These are phyloP conservation scores for Eragrostis curvula DNA, from an alignment of 176 grass and related monocot genomes.

Conservation along the genomic window DNA sequence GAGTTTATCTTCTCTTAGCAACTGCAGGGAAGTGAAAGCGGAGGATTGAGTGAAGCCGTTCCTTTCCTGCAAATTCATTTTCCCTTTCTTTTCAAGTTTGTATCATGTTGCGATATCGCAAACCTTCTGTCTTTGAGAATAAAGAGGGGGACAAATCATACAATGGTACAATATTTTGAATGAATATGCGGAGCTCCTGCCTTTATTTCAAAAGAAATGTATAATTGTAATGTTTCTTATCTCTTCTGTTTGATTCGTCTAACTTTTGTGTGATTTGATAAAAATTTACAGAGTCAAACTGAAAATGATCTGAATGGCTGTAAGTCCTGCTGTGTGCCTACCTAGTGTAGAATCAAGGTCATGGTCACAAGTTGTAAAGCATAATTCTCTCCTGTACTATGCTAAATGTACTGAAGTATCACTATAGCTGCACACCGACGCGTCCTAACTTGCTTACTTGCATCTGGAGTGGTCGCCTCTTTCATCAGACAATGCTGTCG, in stretches of 20 bases:
- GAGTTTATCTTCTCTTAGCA: constrained; percentile 34
- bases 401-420: not conserved
- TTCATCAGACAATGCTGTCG: constrained; percentile 51
- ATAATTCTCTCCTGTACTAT: not conserved
- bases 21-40: constrained; percentile 36
- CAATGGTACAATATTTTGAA: not conserved
- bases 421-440: not conserved
- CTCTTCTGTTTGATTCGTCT: not conserved
- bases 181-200: not conserved
- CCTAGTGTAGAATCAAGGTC: not conserved
- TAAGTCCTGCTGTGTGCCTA: not conserved
- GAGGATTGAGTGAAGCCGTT: constrained; percentile 45
- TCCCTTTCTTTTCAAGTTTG: constrained; percentile 31
- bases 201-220: not conserved
- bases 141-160: constrained; percentile 52
- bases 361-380: not conserved
- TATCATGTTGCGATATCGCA: constrained; percentile 26
- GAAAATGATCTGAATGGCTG: not conserved
- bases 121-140: constrained; percentile 48
- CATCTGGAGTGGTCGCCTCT: not conserved
- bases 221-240: not conserved
- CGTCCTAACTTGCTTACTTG: not conserved
- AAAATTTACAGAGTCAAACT: not conserved
- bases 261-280: not conserved
- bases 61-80: constrained; percentile 47